Evolutionary conservation across 805 yeast genomes (phyloP), one percentile per base, ranked within the genome.

Genomic region (Candida sphagnicola): DNA sequence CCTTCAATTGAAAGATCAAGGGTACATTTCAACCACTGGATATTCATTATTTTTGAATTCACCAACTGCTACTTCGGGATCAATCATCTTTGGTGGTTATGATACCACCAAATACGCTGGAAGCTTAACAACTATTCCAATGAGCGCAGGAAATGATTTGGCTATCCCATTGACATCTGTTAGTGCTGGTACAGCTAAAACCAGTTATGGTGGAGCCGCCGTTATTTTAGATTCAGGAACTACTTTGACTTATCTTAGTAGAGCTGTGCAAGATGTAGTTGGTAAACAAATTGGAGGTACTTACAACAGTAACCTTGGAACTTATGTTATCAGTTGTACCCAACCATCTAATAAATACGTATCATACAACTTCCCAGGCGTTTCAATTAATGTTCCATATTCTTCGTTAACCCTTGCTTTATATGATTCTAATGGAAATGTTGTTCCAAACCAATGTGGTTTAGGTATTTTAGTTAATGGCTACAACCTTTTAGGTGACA

Each of bases 401-500:
- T 35, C 37, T 25, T 51, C 50, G 37, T 34, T 54, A 29, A 18
- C 40, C n/a, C 24, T 37, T 19, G 28, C 37, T 26, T 34, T 39
- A 15, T 26, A 37, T 13, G 31, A 39, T 78, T 41, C 50, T 59
- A 39, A 42, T 34, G 24, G 74, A 71, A 3, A 78, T 80, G 16
- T 11, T 5, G 14, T 48, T 46, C 52, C 59, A 37, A 17, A 50
- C 35, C 17, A n/a, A 15, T 57, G 62, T 41, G 48, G 35, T 41
- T 41, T 56, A 39, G 50, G 53, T 6, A 40, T 56, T 13, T 26
- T 47, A 13, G 42, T 30, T n/a, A 15, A 31, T 14, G 29, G 36
- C n/a, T 37, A 24, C 31, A 30, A 43, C 33, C 68, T 78, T 39
- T 61, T 82, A 23, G 89, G 89, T 12, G 85, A 80, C 50, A 67